phyloP scores from a whole-genome alignment of 2,329 filamentous ascomycete genomes.

The Cadophora sp. region DNA sequence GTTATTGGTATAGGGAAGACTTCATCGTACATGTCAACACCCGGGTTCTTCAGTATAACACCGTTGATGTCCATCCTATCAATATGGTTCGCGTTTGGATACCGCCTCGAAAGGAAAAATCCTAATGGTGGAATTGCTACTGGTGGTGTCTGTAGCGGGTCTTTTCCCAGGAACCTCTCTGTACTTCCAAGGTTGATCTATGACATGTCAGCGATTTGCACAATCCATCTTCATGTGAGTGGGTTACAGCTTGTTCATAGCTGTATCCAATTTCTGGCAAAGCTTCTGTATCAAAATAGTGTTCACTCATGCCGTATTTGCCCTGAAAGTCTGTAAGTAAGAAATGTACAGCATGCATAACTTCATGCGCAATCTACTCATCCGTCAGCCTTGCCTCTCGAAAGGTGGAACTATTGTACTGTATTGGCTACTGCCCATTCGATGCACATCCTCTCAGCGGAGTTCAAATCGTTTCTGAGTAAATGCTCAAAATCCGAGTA shows the following conservation, averaged over 20 bases:
- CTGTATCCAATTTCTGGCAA: slow-evolving; percentile 32
- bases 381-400: not conserved
- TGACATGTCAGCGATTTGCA: not conserved
- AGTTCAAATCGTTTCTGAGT: slow-evolving; percentile 26
- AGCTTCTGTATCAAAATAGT: slow-evolving; percentile 30
- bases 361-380: slow-evolving; percentile 28
- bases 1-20: slow-evolving; percentile 30
- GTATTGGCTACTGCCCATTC: slow-evolving; percentile 30
- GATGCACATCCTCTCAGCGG: slow-evolving; percentile 27
- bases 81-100: slow-evolving; percentile 15
- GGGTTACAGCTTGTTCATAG: slow-evolving; percentile 32
- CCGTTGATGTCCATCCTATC: not conserved
- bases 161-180: not conserved
- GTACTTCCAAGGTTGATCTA: slow-evolving; percentile 21
- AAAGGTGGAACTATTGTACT: slow-evolving; percentile 11
- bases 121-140: slow-evolving; percentile 22
- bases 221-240: not conserved
- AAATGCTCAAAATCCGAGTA: slow-evolving; percentile 14
- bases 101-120: slow-evolving; percentile 28
- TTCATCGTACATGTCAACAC: slow-evolving; percentile 11
- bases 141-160: not conserved
- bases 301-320: slow-evolving; percentile 1
- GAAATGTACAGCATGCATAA: slow-evolving; percentile 27
- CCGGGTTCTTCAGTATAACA: slow-evolving; percentile 23
- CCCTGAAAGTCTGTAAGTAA: not conserved